These are phyloP conservation scores for Pachysandra terminalis DNA, from an alignment of 164 flowering plant species.

Conservation along the genomic window DNA sequence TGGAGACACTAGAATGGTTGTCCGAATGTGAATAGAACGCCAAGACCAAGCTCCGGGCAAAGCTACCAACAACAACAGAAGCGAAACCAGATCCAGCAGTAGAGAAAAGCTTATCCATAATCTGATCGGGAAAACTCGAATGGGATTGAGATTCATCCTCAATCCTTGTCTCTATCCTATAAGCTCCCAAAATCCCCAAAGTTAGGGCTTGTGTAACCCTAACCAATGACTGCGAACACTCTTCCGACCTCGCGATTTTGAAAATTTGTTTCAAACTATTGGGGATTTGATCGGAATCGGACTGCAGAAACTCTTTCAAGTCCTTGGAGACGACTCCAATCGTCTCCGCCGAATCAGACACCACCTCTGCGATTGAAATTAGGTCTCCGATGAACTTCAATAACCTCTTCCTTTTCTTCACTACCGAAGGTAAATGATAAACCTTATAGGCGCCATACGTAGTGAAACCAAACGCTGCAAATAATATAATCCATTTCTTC, in stretches of 20 bases:
- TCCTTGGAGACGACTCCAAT: slow-evolving; percentile 50
- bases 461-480: slow-evolving; percentile 44
- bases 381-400: slow-evolving; percentile 37
- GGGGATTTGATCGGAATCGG: slow-evolving; percentile 56
- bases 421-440: slow-evolving; percentile 41
- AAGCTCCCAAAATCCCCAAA: slow-evolving; percentile 41
- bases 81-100: slow-evolving; percentile 58
- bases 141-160: neutral
- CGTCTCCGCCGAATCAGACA: slow-evolving; percentile 50
- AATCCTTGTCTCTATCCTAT: slow-evolving; percentile 3
- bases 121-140: slow-evolving; percentile 29
- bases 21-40: slow-evolving; percentile 22
- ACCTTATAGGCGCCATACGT: slow-evolving; percentile 42
- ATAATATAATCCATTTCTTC: slow-evolving; percentile 42
- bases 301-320: slow-evolving; percentile 43
- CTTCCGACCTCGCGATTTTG: slow-evolving; percentile 41
- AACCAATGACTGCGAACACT: slow-evolving; percentile 34
- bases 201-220: slow-evolving; percentile 41
- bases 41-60: slow-evolving; percentile 54
- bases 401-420: slow-evolving; percentile 36
- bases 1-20: neutral
- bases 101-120: slow-evolving; percentile 43
- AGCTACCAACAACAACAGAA: slow-evolving; percentile 60
- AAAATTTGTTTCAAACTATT: slow-evolving; percentile 52
- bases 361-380: slow-evolving; percentile 40